phyloP scores from a whole-genome alignment of 2,329 filamentous ascomycete genomes.

The Phyllosticta citrichinensis region DNA sequence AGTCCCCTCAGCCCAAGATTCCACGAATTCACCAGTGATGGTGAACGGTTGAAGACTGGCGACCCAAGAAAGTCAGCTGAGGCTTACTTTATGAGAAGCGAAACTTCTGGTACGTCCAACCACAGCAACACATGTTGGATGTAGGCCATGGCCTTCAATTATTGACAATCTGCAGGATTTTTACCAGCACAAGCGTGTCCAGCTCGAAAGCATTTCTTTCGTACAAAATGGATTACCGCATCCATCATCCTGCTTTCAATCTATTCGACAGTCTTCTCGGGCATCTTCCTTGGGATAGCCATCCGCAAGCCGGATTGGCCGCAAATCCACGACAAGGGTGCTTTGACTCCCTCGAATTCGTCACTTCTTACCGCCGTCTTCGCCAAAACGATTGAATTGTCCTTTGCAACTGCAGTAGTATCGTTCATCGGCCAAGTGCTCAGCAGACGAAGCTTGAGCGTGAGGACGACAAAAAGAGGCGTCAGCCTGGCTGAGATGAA shows the following conservation, averaged over 20 bases:
- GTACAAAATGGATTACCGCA: constrained; percentile 11
- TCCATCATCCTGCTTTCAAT: constrained; percentile 38
- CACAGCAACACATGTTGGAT: too few relatives aligned
- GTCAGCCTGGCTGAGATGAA: constrained; percentile 67
- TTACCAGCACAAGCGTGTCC: constrained; percentile 27
- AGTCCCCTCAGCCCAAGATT: background rate
- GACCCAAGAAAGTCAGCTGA: background rate
- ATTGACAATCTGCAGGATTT: constrained; percentile 17
- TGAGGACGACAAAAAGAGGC: constrained; percentile 46
- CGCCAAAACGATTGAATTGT: constrained; percentile 68
- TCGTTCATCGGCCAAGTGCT: constrained; percentile 65
- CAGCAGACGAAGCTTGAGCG: constrained; percentile 53
- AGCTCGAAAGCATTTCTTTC: constrained; percentile 28
- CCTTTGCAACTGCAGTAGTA: constrained; percentile 69
- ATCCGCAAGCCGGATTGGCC: constrained; percentile 55
- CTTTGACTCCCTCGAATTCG: constrained; percentile 52
- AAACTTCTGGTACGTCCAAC: background rate
- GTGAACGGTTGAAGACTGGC: background rate
- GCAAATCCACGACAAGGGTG: constrained; percentile 43
- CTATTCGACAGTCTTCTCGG: constrained; percentile 55
- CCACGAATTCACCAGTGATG: background rate
- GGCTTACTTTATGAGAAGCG: background rate
- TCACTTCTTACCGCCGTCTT: constrained; percentile 57
- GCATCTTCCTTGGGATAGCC: constrained; percentile 55
- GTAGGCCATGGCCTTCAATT: background rate